phyloP scores from a whole-genome alignment of 441 rosid species.

The Theobroma grandiflorum region DNA sequence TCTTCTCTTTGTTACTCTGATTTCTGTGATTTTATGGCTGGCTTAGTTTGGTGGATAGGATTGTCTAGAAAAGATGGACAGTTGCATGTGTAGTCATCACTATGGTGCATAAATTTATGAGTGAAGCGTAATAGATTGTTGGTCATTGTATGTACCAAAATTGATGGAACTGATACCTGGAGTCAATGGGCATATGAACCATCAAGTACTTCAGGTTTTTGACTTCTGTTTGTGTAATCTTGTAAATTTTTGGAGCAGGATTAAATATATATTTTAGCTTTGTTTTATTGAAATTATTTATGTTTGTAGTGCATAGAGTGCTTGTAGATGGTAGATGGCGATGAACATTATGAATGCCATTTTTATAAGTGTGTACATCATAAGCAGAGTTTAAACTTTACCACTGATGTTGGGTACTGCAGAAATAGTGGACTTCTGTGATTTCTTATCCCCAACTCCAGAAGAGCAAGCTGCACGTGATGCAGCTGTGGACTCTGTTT shows the following conservation, averaged over 20 bases:
- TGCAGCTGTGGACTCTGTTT: slow-evolving; percentile 65
- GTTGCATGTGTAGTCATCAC: background rate
- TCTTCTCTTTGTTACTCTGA: background rate
- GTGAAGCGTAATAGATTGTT: background rate
- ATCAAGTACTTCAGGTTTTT: background rate
- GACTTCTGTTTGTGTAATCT: background rate
- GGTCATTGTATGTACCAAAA: background rate
- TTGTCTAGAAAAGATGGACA: background rate
- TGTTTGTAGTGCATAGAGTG: background rate
- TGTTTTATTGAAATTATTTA: background rate
- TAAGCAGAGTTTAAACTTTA: slow-evolving; percentile 5
- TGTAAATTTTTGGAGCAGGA: background rate
- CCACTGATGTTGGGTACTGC: slow-evolving; percentile 32
- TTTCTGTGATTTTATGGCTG: background rate
- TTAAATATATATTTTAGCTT: background rate
- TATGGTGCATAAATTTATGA: background rate
- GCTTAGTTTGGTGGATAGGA: background rate
- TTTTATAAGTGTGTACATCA: background rate
- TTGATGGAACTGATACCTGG: background rate
- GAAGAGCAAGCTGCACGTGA: slow-evolving; percentile 73
- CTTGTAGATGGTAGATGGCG: background rate
- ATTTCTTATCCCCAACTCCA: slow-evolving; percentile 78
- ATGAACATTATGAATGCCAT: background rate
- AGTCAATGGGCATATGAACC: background rate
- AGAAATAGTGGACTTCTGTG: slow-evolving; percentile 91